These are phyloP conservation scores for Globisporangium emineosum DNA, from an alignment of 352 stramenopile genomes.

Conservation along the genomic window DNA sequence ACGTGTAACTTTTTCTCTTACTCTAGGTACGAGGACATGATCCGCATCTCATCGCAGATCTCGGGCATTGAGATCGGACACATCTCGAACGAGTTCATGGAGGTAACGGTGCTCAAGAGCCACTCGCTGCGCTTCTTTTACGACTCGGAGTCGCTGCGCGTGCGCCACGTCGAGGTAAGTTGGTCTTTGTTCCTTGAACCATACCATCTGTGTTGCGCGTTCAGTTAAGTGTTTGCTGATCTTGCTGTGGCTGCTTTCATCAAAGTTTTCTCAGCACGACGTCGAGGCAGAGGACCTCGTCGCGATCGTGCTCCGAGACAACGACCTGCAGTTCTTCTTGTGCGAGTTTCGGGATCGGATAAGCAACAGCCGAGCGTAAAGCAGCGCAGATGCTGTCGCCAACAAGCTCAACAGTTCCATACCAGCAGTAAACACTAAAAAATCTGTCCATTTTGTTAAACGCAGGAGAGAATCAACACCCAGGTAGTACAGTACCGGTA, in stretches of 20 bases:
- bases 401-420: background rate
- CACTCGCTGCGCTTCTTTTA: slow-evolving; percentile 62
- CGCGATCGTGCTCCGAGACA: slow-evolving; percentile 51
- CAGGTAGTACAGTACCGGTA: background rate
- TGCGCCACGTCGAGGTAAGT: slow-evolving; percentile 59
- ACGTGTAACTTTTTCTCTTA: no score
- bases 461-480: background rate
- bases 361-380: slow-evolving; percentile 4
- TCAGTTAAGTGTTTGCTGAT: no score
- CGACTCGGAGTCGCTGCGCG: slow-evolving; percentile 43
- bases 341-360: slow-evolving; percentile 63
- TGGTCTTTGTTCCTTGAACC: background rate
- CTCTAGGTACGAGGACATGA: slow-evolving; percentile 62
- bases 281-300: slow-evolving; percentile 43
- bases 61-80: slow-evolving; percentile 55
- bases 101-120: slow-evolving; percentile 49
- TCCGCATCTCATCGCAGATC: slow-evolving; percentile 46
- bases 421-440: background rate
- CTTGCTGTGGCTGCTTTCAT: background rate
- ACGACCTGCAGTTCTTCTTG: slow-evolving; percentile 54
- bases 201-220: no score
- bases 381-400: background rate
- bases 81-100: slow-evolving; percentile 56
- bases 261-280: slow-evolving; percentile 26
- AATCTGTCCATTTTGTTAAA: slow-evolving; percentile 1